Base-by-base conservation (phyloP, 2,329 filamentous ascomycete genomes). In the Grosmannia huntii region DNA sequence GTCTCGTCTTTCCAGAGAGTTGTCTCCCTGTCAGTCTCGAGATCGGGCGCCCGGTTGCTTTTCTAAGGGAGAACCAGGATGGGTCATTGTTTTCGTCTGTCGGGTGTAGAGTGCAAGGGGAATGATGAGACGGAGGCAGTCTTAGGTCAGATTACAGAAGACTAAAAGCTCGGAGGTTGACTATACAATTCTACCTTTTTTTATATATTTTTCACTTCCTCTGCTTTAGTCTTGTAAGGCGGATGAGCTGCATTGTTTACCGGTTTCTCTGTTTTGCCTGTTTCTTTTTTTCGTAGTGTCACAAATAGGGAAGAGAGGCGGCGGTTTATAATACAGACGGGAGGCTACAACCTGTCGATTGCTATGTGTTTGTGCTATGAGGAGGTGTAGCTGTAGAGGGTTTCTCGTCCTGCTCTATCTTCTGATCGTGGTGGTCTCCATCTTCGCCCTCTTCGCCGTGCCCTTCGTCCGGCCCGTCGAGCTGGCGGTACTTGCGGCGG, bases 401-500 rank as follows among this genome's bases (percentile, higher is more conserved):
- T 2, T 51, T 41, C 6, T 52, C 52, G 12, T 36, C 16, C 25
- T 53, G 53, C 11, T 54, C 51, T 6, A 31, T 48, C 2, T 53
- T 55, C n/a, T 55, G 58, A 11, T 62, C 53, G 5, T 49, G 59
- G 10, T 59, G 58, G 2, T 19, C 55, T 38, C 56, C 50, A 54
- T 49, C 55, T 53, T 53, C 44, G 33, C 53, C 57, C 16, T 55
- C 44, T 16, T 48, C 19, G 19, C 6, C 21, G 61, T n/a, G 60
- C 0, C 11, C 60, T 44, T 53, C 53, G 54, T 51, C 55, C 53
- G 21, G 55, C 7, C 49, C 60, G 12, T 64, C 62, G 6, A 89
- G 70, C 66, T 78, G 78, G 61, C 78, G 77, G 67, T 92, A 92
- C 71, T 96, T 96, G 65, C 89, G 79, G 66, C 85, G 81, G 58